Conservation (phyloP, 2,329 filamentous ascomycete species). For the Botrytis aclada region DNA sequence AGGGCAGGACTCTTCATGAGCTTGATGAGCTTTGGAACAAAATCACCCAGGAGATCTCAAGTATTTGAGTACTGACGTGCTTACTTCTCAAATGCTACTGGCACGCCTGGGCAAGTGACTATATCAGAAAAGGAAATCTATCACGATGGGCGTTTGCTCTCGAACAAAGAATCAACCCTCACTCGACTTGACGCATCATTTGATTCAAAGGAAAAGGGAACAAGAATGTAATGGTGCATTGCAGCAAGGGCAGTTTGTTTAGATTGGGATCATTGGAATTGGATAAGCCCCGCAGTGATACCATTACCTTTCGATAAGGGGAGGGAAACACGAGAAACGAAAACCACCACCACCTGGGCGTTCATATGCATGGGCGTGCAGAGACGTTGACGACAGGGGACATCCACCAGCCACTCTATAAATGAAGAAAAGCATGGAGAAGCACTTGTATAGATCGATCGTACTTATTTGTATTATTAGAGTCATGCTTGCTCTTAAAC, state of each 20-base stretch:
- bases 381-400: not conserved
- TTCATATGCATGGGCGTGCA: not conserved
- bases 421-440: not conserved
- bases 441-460: too few species aligned
- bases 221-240: not conserved
- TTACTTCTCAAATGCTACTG: not conserved
- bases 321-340: not conserved
- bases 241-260: not conserved
- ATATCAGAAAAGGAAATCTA: not conserved
- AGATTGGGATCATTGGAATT: not conserved
- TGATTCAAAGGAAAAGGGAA: not conserved
- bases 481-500: not conserved
- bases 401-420: not conserved
- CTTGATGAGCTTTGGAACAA: not conserved
- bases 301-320: not conserved
- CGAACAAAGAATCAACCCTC: slow-evolving; percentile 4
- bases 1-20: not conserved
- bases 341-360: not conserved
- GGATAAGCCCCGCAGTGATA: slow-evolving; percentile 12
- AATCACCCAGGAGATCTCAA: not conserved
- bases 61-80: not conserved
- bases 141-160: not conserved
- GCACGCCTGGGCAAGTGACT: too few species aligned
- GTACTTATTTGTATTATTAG: not conserved
- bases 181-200: slow-evolving; percentile 6